Conservation (phyloP, 192 early-diverging fungal species). For the Coemansia sp. region DNA sequence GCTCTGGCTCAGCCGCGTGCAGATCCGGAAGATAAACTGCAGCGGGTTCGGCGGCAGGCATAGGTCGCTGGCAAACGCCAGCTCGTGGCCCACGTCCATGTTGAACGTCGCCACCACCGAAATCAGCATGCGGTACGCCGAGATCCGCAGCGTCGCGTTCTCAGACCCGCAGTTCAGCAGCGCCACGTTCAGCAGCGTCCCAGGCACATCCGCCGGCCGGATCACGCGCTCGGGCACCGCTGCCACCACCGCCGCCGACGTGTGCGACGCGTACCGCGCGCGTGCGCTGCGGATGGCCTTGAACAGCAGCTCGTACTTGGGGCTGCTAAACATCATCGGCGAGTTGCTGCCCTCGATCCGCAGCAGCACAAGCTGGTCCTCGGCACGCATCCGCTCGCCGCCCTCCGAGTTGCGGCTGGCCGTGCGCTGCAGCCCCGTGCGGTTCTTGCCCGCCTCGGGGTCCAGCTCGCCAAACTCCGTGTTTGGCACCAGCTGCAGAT, state of each 20-base stretch:
- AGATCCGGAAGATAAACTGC: constrained; percentile 79
- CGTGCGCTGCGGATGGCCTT: constrained; percentile 73
- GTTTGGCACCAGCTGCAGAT: constrained; percentile 54
- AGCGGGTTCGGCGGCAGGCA: constrained; percentile 90
- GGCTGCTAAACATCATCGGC: constrained; percentile 66
- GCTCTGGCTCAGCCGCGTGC: constrained; percentile 71
- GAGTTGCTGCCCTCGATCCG: constrained; percentile 69
- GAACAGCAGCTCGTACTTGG: constrained; percentile 67
- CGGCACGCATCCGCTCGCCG: constrained; percentile 17
- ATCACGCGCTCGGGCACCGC: constrained; percentile 75
- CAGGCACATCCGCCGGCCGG: constrained; percentile 86
- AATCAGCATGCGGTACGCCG: constrained; percentile 90
- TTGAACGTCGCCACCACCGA: constrained; percentile 76
- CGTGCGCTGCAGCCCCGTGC: constrained; percentile 50
- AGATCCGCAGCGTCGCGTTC: constrained; percentile 74
- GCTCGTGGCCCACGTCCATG: constrained; percentile 78
- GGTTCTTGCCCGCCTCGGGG: constrained; percentile 13
- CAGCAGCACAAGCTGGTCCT: constrained; percentile 71
- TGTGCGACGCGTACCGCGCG: constrained; percentile 61
- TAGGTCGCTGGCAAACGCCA: constrained; percentile 76
- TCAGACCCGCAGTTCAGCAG: constrained; percentile 84
- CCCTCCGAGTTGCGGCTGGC: constrained; percentile 50
- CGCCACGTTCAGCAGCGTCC: constrained; percentile 89
- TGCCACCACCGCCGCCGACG: constrained; percentile 6
- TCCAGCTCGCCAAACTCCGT: constrained; percentile 15